Evolutionary conservation across 1,284 basidiomycete genomes (phyloP), one percentile per base, ranked within the genome.

Genomic region (Neolentinus lepideus): DNA sequence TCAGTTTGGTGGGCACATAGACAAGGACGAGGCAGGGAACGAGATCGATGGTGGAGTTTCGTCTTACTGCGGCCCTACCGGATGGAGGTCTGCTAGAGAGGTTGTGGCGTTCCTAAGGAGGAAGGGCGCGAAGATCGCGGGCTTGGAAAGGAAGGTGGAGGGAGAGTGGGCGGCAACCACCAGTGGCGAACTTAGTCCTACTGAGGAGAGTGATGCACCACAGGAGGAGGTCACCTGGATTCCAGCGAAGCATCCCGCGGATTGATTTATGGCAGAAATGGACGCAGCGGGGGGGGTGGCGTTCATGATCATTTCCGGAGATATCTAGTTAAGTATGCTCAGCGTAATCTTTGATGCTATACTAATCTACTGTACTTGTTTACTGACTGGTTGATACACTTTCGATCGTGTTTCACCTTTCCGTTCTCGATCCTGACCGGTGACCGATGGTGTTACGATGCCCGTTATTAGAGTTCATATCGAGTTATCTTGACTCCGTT

Each of bases 41-140:
- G 47, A 14, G 12, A 50, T 22, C 8, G 24, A 25, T 25, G 22
- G 27, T 6, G 47, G 47, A 8, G 47, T 50, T 8, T 50, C 27
- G 47, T 26, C 47, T n/a, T 25, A 50, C 24, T n/a, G 27, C 12
- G 47, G 47, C 12, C 67, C 65, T 51, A 64, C 74, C 51, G 85
- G 83, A 24, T 85, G 80, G 75, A 74, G 88, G 58, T 70, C 68
- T 62, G 81, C 79, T 45, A 69, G 69, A 33, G 88, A 91, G 67
- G 81, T 90, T 1, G 69, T 88, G 27, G 65, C 67, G 47, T 90
- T 84, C 67, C 69, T 92, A 69, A 77, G 73, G 63, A 68, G 68
- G 59, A 74, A 78, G 55, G 88, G 88, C 0, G 89, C 85, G 43
- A 83, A 78, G 67, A 77, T 90, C 61, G 76, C 82, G 26, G 70